These are phyloP conservation scores for Histomonas meleagridis DNA, from an alignment of 208 protist species.

Conservation along the genomic window DNA sequence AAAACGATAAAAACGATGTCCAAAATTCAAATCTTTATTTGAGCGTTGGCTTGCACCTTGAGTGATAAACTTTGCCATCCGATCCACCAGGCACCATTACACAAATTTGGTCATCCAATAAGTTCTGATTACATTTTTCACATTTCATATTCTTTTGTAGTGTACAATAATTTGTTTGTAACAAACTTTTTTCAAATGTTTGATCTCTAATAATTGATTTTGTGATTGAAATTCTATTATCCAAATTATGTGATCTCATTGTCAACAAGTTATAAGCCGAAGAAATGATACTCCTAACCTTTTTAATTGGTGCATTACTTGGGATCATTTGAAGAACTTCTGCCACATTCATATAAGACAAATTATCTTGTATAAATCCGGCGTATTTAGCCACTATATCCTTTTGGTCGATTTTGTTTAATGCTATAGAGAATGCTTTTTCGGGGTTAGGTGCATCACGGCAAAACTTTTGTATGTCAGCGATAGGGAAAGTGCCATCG, in stretches of 20 bases:
- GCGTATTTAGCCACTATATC: neutral
- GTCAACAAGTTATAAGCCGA: neutral
- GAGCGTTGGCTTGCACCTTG: too few relatives aligned
- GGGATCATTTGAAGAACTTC: neutral
- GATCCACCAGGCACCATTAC: too few relatives aligned
- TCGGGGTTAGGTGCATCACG: neutral
- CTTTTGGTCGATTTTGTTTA: neutral
- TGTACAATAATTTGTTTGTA: too few relatives aligned
- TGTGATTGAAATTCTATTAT: neutral
- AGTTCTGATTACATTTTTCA: too few relatives aligned
- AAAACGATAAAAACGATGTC: too few relatives aligned
- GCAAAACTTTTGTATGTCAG: neutral
- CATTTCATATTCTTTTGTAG: too few relatives aligned
- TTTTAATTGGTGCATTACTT: neutral
- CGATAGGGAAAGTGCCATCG: neutral
- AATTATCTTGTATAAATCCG: neutral
- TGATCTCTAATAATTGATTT: too few relatives aligned
- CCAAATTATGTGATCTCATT: neutral
- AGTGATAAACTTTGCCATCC: too few relatives aligned
- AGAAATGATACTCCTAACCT: neutral
- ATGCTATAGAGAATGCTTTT: neutral
- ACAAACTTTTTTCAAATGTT: too few relatives aligned
- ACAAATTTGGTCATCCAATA: too few relatives aligned
- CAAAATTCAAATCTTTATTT: too few relatives aligned
- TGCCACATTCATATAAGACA: neutral